Evolutionary conservation across 2,329 filamentous ascomycete genomes (phyloP).

Genomic region (Microsporum canis): DNA sequence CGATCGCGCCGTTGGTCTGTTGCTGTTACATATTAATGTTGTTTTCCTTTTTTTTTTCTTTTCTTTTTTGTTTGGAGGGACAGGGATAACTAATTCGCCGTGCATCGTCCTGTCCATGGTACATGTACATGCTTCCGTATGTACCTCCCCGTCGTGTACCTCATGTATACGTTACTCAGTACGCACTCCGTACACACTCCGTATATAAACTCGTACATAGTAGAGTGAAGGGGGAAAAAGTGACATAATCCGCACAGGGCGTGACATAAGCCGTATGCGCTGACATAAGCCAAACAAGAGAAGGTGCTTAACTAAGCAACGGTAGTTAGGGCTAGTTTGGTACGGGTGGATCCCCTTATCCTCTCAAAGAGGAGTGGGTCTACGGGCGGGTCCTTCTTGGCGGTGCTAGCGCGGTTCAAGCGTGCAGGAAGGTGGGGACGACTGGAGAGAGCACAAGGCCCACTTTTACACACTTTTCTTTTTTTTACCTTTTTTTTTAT

Average conservation of each 20-base stretch:
- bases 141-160: too few species aligned
- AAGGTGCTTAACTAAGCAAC: not conserved
- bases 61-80: not conserved
- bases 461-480: not conserved
- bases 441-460: not conserved
- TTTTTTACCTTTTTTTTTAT: not conserved
- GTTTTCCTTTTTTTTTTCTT: not conserved
- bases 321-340: not conserved
- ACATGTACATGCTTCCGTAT: too few species aligned
- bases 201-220: not conserved
- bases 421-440: constrained; percentile 1
- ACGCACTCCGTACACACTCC: too few species aligned
- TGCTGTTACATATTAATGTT: not conserved
- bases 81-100: too few species aligned
- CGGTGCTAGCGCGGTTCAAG: constrained; percentile 1
- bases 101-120: too few species aligned
- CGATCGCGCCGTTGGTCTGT: not conserved
- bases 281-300: not conserved
- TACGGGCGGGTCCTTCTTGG: constrained; percentile 1
- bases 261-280: not conserved
- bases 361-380: not conserved
- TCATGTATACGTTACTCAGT: too few species aligned
- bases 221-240: not conserved
- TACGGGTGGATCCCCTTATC: not conserved
- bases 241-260: not conserved